Percentiles rank a stretch among this genome's conserved stretches.
Evolutionary conservation across 257 asterid species (phyloP).

Genomic region (Capsicum rhomboideum): DNA sequence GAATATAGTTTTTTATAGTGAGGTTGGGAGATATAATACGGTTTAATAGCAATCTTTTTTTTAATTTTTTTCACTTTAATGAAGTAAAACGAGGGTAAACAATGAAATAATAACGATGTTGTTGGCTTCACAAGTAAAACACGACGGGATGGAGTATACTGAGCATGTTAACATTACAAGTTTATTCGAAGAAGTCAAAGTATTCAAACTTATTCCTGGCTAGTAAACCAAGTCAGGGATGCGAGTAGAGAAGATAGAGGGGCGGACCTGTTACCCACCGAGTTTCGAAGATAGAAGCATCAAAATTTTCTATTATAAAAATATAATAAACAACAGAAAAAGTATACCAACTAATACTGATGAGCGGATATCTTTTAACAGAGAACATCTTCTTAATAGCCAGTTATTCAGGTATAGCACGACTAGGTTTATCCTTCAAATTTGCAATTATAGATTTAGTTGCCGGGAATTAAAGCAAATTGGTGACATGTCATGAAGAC

Average conservation of each 20-base stretch:
- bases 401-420: neutral
- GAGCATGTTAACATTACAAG: neutral
- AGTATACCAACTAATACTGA: too few relatives aligned
- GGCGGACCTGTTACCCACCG: too few relatives aligned
- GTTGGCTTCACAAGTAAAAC: neutral
- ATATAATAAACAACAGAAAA: too few relatives aligned
- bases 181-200: neutral
- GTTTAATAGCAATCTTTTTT: neutral
- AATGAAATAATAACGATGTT: neutral
- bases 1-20: neutral
- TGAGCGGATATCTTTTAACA: too few relatives aligned
- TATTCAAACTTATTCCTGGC: neutral
- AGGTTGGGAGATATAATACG: neutral
- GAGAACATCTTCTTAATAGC: neutral
- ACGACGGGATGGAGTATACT: neutral
- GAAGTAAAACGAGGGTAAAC: neutral
- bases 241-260: neutral
- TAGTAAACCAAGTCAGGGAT: neutral
- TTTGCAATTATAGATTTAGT: neutral
- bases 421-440: neutral
- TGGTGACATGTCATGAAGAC: neutral
- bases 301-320: too few relatives aligned
- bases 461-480: neutral
- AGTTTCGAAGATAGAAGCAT: too few relatives aligned
- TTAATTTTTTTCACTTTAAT: neutral